Conservation (phyloP, 805 yeast species). For the Candida andamanensis region DNA sequence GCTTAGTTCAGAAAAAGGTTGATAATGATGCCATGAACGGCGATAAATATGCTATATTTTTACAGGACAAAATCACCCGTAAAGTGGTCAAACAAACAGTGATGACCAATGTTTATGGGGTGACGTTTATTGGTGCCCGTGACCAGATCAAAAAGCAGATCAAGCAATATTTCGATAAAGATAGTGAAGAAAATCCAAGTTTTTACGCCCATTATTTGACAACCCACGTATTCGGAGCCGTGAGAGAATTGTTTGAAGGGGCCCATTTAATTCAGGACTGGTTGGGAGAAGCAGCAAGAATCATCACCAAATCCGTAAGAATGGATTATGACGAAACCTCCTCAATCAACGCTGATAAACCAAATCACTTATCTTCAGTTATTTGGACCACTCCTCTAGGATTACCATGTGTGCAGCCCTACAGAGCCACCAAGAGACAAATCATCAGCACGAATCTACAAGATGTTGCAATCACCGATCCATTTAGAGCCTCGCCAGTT, state of each 20-base stretch:
- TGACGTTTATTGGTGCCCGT: slow-evolving; percentile 88
- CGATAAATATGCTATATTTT: slow-evolving; percentile 46
- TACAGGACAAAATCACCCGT: slow-evolving; percentile 64
- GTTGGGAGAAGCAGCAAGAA: slow-evolving; percentile 81
- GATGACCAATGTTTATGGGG: slow-evolving; percentile 98
- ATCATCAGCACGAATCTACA: slow-evolving; percentile 80
- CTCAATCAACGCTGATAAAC: slow-evolving; percentile 37
- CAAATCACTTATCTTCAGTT: slow-evolving; percentile 75
- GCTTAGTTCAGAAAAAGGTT: slow-evolving; percentile 52
- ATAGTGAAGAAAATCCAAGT: slow-evolving; percentile 21
- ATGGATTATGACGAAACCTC: slow-evolving; percentile 51
- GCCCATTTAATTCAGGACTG: slow-evolving; percentile 96
- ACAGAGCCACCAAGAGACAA: slow-evolving; percentile 61
- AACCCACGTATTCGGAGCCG: slow-evolving; percentile 70
- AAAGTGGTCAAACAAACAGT: slow-evolving; percentile 95
- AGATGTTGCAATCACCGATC: slow-evolving; percentile 81
- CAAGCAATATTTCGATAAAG: slow-evolving; percentile 49
- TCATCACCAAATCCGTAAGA: slow-evolving; percentile 65
- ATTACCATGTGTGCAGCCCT: slow-evolving; percentile 95
- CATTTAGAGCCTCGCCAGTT: slow-evolving; percentile 77
- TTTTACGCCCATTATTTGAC: slow-evolving; percentile 61
- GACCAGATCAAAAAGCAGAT: slow-evolving; percentile 81
- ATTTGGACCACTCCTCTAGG: slow-evolving; percentile 98
- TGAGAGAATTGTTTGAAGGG: slow-evolving; percentile 79
- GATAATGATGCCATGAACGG: slow-evolving; percentile 51